phyloP scores from a whole-genome alignment of 2,329 filamentous ascomycete genomes.

The Fusarium annulatum region DNA sequence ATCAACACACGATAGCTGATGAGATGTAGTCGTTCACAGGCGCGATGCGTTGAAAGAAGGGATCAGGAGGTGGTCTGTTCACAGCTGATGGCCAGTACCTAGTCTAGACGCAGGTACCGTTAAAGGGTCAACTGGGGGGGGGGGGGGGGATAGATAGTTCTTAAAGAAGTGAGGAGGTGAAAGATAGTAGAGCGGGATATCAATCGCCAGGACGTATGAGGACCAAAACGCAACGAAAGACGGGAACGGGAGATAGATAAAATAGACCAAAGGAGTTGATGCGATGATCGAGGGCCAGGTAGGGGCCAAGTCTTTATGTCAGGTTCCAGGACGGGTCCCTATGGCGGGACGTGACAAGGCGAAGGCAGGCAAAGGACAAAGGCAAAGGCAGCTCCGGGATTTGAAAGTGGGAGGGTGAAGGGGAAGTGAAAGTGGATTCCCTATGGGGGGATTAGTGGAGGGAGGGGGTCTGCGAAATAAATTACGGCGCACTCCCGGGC shows the following conservation, averaged over 20 bases:
- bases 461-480: conserved; percentile 10
- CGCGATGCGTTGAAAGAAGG: conserved; percentile 28
- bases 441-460: conserved; percentile 23
- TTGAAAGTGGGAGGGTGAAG: conserved; percentile 37
- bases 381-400: conserved; percentile 24
- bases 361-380: neutral
- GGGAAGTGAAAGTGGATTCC: conserved; percentile 38
- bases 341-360: conserved; percentile 46
- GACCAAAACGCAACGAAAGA: conserved; percentile 29
- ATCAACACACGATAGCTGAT: conserved; percentile 20
- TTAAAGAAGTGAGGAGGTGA: conserved; percentile 10
- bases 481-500: conserved; percentile 32
- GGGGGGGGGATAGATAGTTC: conserved; percentile 30
- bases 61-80: conserved; percentile 48
- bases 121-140: conserved; percentile 40
- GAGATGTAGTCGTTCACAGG: conserved; percentile 36
- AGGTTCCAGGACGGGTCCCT: conserved; percentile 45
- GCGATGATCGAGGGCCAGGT: conserved; percentile 44
- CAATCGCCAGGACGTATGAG: conserved; percentile 35
- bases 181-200: conserved; percentile 17
- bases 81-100: conserved; percentile 17
- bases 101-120: conserved; percentile 46
- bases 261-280: conserved; percentile 43
- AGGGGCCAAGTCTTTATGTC: conserved; percentile 48
- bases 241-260: conserved; percentile 39